phyloP scores from a whole-genome alignment of 2,329 filamentous ascomycete species.

The Penicillium sp. region DNA sequence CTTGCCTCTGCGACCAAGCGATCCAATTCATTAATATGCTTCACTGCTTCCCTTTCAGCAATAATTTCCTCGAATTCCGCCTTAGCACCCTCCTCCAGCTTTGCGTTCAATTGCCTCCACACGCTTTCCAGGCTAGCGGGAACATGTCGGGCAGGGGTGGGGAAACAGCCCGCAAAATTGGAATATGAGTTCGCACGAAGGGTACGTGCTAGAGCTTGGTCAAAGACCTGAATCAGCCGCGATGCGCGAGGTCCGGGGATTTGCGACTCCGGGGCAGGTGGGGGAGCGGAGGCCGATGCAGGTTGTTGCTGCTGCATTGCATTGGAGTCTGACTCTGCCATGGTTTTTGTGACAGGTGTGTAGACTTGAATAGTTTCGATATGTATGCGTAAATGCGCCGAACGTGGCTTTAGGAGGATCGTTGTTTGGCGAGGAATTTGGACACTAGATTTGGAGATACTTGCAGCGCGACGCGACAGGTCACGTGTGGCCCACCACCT shows the following conservation, averaged over 20 bases:
- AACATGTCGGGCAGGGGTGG: slow-evolving; percentile 60
- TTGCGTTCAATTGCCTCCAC: slow-evolving; percentile 59
- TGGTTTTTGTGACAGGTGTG: slow-evolving; percentile 2
- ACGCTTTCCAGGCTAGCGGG: slow-evolving; percentile 58
- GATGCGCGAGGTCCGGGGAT: slow-evolving; percentile 61
- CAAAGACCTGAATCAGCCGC: slow-evolving; percentile 61
- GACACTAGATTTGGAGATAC: slow-evolving; percentile 1
- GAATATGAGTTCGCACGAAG: slow-evolving; percentile 61
- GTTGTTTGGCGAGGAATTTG: slow-evolving; percentile 11
- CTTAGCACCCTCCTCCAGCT: slow-evolving; percentile 58
- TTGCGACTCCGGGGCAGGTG: slow-evolving; percentile 47
- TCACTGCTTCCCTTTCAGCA: slow-evolving; percentile 56
- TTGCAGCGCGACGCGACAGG: slow-evolving; percentile 18
- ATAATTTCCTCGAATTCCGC: slow-evolving; percentile 64
- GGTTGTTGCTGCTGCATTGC: slow-evolving; percentile 7
- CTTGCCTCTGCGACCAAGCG: slow-evolving; percentile 60
- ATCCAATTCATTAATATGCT: slow-evolving; percentile 62
- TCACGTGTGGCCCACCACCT: slow-evolving; percentile 21
- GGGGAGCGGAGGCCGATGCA: slow-evolving; percentile 48
- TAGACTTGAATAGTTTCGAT: not conserved
- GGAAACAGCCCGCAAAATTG: slow-evolving; percentile 65
- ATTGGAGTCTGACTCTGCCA: slow-evolving; percentile 22
- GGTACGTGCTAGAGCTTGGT: slow-evolving; percentile 59
- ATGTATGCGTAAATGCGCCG: not conserved
- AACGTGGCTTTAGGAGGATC: not conserved